Conservation (phyloP, 306 rosid genomes). For the Leucaena leucocephala region DNA sequence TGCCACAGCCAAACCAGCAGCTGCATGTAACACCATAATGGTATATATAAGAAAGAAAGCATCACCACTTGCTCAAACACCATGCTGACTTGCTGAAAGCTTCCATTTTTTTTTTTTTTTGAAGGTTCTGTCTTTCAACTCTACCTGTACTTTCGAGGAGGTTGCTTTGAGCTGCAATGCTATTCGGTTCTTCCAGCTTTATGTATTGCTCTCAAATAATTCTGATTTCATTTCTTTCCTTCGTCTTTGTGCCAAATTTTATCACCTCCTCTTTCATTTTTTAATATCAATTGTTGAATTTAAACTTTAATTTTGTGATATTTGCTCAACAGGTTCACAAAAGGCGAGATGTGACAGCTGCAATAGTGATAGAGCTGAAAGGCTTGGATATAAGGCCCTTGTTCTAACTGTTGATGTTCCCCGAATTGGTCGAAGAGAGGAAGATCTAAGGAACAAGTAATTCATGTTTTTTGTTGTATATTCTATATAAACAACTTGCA, state of each 20-base stretch:
- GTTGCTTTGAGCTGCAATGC: slow-evolving; percentile 76
- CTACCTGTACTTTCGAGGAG: slow-evolving; percentile 65
- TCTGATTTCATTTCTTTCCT: not conserved
- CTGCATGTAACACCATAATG: slow-evolving; percentile 68
- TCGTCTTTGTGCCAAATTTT: not conserved
- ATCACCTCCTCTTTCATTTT: not conserved
- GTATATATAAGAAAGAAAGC: slow-evolving; percentile 35
- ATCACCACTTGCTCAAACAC: not conserved
- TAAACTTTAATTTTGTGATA: not conserved
- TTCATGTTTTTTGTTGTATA: not conserved
- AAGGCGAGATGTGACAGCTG: slow-evolving; percentile 56
- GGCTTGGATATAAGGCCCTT: slow-evolving; percentile 61
- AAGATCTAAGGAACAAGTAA: slow-evolving; percentile 68
- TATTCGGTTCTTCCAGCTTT: slow-evolving; percentile 73
- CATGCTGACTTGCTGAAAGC: slow-evolving; percentile 2
- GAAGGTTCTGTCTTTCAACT: slow-evolving; percentile 51
- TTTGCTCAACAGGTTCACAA: slow-evolving; percentile 49
- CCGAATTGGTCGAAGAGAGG: slow-evolving; percentile 69
- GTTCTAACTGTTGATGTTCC: slow-evolving; percentile 67
- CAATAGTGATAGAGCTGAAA: slow-evolving; percentile 62
- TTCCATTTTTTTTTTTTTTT: not conserved
- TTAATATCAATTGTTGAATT: not conserved
- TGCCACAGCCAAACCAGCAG: slow-evolving; percentile 79
- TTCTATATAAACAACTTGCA: not conserved
- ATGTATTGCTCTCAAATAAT: slow-evolving; percentile 43